Evolutionary conservation across 2,329 filamentous ascomycete genomes (phyloP).

Genomic region (Phyllosticta ampelicida): DNA sequence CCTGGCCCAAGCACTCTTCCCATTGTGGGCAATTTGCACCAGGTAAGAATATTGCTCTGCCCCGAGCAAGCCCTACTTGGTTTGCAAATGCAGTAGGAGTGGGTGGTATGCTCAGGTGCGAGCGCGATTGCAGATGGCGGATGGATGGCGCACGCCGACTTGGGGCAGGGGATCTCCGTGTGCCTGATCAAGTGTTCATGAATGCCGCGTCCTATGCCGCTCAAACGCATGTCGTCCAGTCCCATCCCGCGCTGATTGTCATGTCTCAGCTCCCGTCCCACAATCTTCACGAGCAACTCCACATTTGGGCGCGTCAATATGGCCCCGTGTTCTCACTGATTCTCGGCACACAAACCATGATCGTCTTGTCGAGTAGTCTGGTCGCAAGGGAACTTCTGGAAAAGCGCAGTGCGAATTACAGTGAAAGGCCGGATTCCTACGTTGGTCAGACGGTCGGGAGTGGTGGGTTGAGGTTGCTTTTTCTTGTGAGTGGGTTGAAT

Average conservation of each 20-base stretch:
- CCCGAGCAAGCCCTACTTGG: background rate
- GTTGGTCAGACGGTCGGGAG: conserved; percentile 22
- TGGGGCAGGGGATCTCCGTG: too few relatives aligned
- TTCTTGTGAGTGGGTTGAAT: conserved; percentile 13
- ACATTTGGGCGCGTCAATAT: conserved; percentile 44
- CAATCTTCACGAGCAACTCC: conserved; percentile 36
- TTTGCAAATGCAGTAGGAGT: background rate
- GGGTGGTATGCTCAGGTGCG: too few relatives aligned
- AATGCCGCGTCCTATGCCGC: too few relatives aligned
- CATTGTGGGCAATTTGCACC: conserved; percentile 42
- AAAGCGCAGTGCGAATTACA: conserved; percentile 40
- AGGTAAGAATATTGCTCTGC: conserved; percentile 13
- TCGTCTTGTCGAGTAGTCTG: conserved; percentile 37
- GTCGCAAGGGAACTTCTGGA: conserved; percentile 44
- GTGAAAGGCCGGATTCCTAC: conserved; percentile 34
- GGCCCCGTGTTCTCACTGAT: conserved; percentile 43
- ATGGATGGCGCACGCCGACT: too few relatives aligned
- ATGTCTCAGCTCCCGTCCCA: conserved; percentile 29
- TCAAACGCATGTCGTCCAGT: too few relatives aligned
- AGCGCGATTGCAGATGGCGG: too few relatives aligned
- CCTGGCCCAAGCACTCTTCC: conserved; percentile 43
- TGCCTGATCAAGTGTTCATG: too few relatives aligned
- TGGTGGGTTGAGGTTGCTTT: conserved; percentile 13
- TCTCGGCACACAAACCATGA: conserved; percentile 36
- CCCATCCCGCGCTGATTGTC: too few relatives aligned